Conservation (phyloP, 805 yeast species). For the Zygosaccharomyces kombuchaensis region DNA sequence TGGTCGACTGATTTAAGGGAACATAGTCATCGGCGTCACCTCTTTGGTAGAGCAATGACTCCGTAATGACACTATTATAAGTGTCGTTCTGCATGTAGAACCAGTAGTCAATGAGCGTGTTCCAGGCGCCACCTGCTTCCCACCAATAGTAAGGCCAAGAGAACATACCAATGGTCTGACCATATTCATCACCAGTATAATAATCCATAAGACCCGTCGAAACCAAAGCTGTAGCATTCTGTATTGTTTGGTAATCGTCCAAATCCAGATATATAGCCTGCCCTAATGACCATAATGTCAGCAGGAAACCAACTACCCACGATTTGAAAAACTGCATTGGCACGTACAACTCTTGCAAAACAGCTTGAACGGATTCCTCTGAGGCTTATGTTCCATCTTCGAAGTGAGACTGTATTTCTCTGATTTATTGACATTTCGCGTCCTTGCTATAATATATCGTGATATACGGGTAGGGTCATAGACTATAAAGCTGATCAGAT, state of each 20-base stretch:
- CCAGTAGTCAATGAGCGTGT: conserved; percentile 75
- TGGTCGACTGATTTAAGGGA: conserved; percentile 81
- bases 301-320: conserved; percentile 1
- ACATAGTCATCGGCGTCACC: conserved; percentile 74
- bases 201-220: conserved; percentile 77
- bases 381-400: background rate
- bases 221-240: conserved; percentile 54
- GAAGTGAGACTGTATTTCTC: background rate
- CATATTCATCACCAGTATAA: conserved; percentile 62
- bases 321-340: background rate
- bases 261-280: conserved; percentile 28
- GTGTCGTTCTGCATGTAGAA: conserved; percentile 66
- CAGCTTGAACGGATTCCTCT: background rate
- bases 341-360: background rate
- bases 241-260: conserved; percentile 29
- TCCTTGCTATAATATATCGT: conserved; percentile 3
- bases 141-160: conserved; percentile 94
- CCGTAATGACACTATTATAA: conserved; percentile 52
- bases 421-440: conserved; percentile 3
- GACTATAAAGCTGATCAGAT: background rate
- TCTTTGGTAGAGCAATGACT: conserved; percentile 67
- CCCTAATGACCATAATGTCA: conserved; percentile 6
- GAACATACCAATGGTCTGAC: conserved; percentile 86
- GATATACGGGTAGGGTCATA: conserved; percentile 1
- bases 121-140: conserved; percentile 98